Evolutionary conservation across 176 grass and related monocot species (phyloP).

Genomic region (Oryza longistaminata): DNA sequence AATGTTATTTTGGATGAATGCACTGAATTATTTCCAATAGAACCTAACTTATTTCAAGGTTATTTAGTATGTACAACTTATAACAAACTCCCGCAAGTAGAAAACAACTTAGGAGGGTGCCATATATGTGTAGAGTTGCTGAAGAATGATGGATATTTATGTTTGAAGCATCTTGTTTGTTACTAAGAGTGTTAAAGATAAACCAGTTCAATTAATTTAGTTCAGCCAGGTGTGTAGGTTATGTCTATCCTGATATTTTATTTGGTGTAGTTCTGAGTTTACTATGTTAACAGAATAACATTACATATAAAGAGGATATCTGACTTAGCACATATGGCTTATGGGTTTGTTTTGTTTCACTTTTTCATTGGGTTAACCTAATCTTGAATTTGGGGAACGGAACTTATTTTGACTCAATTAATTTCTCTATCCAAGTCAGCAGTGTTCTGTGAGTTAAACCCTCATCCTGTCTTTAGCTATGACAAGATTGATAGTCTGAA

Average conservation of each 20-base stretch:
- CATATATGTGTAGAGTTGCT: not conserved
- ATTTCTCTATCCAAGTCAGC: too few species aligned
- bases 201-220: not conserved
- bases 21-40: not conserved
- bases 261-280: not conserved
- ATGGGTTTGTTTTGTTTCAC: not conserved
- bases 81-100: not conserved
- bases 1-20: not conserved
- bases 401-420: not conserved
- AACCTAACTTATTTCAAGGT: conserved; percentile 6
- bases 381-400: not conserved
- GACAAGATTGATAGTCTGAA: too few species aligned
- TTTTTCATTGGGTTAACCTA: not conserved
- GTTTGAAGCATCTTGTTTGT: not conserved
- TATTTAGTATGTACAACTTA: too few species aligned
- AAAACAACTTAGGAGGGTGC: not conserved
- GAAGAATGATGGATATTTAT: not conserved
- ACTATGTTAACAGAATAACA: not conserved
- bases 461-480: too few species aligned
- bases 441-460: too few species aligned
- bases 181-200: not conserved
- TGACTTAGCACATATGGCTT: not conserved
- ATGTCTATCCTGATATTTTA: not conserved
- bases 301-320: not conserved
- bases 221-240: not conserved